phyloP scores from a whole-genome alignment of 1,284 basidiomycete genomes.

The Rhodotorula glutinis region DNA sequence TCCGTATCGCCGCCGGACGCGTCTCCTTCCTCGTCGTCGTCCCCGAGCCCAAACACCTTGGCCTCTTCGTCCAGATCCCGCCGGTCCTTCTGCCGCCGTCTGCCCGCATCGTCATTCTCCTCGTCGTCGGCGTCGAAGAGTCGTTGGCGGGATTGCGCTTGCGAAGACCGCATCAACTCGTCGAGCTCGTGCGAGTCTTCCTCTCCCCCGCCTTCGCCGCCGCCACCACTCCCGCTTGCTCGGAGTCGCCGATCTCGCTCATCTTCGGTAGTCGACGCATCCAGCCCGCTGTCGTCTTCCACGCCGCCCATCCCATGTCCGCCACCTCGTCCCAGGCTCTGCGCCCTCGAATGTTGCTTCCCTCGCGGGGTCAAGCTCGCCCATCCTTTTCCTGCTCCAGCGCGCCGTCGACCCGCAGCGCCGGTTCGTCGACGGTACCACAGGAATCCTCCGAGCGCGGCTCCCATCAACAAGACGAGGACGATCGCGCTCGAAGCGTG shows the following conservation, averaged over 20 bases:
- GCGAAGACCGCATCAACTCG: constrained; percentile 30
- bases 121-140: constrained; percentile 12
- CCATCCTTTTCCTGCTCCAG: constrained; percentile 54
- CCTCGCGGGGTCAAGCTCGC: constrained; percentile 42
- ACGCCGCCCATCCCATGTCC: constrained; percentile 14
- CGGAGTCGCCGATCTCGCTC: constrained; percentile 9
- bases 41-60: constrained; percentile 53
- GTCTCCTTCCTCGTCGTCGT: constrained; percentile 45
- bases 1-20: background rate
- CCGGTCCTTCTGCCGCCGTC: constrained; percentile 50
- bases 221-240: background rate
- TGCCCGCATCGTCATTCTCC: constrained; percentile 30
- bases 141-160: background rate
- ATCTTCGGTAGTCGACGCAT: background rate
- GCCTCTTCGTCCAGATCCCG: constrained; percentile 43
- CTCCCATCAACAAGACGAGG: constrained; percentile 69
- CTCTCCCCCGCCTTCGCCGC: background rate
- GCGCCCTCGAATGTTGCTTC: constrained; percentile 47
- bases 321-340: constrained; percentile 42
- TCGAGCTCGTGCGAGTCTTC: constrained; percentile 37
- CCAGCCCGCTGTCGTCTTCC: background rate
- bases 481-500: constrained; percentile 84
- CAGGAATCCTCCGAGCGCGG: constrained; percentile 68
- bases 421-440: constrained; percentile 58
- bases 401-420: constrained; percentile 15